phyloP scores from a whole-genome alignment of 208 protist species.

The Trypanosoma brucei region DNA sequence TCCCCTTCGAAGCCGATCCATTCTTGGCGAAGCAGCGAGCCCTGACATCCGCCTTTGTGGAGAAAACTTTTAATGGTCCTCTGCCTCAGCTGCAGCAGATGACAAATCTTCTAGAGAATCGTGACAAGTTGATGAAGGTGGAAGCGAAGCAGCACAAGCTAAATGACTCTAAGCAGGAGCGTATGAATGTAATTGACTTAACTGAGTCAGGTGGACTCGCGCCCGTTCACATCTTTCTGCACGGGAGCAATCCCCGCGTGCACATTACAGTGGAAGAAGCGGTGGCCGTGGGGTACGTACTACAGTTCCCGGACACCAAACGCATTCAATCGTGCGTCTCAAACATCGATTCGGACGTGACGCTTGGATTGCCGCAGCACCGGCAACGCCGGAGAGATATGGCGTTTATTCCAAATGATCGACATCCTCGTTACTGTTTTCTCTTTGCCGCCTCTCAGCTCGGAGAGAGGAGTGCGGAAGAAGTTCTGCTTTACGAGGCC shows the following conservation, averaged over 20 bases:
- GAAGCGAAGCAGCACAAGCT: constrained; percentile 19
- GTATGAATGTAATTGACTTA: constrained; percentile 9
- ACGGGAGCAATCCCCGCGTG: constrained; percentile 40
- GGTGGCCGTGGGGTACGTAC: constrained; percentile 64
- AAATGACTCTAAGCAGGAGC: constrained; percentile 16
- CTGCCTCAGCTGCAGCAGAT: constrained; percentile 14
- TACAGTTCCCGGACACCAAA: constrained; percentile 69
- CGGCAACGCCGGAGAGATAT: constrained; percentile 59
- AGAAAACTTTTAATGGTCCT: not conserved
- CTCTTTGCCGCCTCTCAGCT: constrained; percentile 68
- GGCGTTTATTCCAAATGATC: constrained; percentile 70
- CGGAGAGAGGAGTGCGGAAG: constrained; percentile 28
- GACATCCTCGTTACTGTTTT: constrained; percentile 70
- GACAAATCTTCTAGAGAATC: constrained; percentile 11
- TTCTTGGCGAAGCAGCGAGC: constrained; percentile 18
- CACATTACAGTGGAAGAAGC: constrained; percentile 70
- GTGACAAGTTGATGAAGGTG: constrained; percentile 16
- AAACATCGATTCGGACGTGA: constrained; percentile 75
- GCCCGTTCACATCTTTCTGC: constrained; percentile 77
- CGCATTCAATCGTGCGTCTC: constrained; percentile 77
- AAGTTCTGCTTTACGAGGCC: constrained; percentile 17
- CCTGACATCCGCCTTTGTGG: not conserved
- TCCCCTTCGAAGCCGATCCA: constrained; percentile 7
- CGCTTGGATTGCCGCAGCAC: constrained; percentile 61
- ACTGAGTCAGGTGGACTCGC: constrained; percentile 11